Percentiles rank a stretch among this genome's conserved stretches.
phyloP scores from a whole-genome alignment of 768 basidiomycete species.

The Rhizopogon vinicolor region DNA sequence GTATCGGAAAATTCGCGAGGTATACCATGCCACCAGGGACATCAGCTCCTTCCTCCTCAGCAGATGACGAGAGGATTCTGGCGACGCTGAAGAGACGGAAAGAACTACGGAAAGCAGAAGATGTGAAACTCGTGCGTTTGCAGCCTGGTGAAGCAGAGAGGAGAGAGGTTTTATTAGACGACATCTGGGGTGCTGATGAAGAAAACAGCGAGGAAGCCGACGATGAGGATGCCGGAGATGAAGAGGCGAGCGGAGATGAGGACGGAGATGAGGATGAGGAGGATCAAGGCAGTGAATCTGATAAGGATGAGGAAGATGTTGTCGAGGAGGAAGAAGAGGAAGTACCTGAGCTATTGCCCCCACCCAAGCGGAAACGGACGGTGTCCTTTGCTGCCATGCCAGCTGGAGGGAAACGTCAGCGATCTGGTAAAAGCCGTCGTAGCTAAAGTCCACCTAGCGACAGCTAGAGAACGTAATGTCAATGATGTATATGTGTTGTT shows the following conservation, averaged over 20 bases:
- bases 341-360: constrained; percentile 24
- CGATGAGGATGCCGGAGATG: constrained; percentile 35
- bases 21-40: constrained; percentile 55
- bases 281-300: constrained; percentile 31
- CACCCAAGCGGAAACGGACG: constrained; percentile 38
- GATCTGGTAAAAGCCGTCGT: not conserved
- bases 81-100: constrained; percentile 47
- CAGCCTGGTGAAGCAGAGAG: constrained; percentile 32
- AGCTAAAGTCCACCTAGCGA: not conserved
- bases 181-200: constrained; percentile 28
- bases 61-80: constrained; percentile 46
- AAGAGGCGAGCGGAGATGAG: constrained; percentile 31
- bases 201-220: constrained; percentile 27
- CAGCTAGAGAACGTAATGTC: not conserved
- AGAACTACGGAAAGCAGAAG: constrained; percentile 54
- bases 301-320: constrained; percentile 36
- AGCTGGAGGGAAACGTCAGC: constrained; percentile 6
- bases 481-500: constrained; percentile 2
- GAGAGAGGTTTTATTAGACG: constrained; percentile 37
- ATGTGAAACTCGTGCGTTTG: constrained; percentile 56
- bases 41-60: constrained; percentile 2
- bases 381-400: constrained; percentile 43
- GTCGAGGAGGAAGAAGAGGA: constrained; percentile 35
- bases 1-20: constrained; percentile 62
- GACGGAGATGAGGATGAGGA: constrained; percentile 26